Percentiles rank a stretch among this genome's conserved stretches.
These are phyloP conservation scores for Neofusicoccum cordaticola DNA, from an alignment of 2,329 filamentous ascomycete species.

Conservation along the genomic window DNA sequence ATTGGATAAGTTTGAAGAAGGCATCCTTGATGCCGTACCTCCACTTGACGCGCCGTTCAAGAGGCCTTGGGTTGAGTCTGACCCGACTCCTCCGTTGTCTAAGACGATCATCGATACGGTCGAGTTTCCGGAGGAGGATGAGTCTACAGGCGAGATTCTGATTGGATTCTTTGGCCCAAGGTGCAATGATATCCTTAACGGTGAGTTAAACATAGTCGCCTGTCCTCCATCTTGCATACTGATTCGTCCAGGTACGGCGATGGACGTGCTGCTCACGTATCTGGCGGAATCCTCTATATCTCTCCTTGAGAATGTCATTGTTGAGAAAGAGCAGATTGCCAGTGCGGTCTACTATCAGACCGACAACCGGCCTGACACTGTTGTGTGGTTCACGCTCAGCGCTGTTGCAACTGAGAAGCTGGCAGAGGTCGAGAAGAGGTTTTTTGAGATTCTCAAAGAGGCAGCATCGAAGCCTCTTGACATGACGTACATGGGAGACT, in stretches of 20 bases:
- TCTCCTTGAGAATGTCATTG: slow-evolving; percentile 83
- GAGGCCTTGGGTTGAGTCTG: slow-evolving; percentile 87
- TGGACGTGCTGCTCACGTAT: slow-evolving; percentile 80
- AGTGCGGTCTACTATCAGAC: slow-evolving; percentile 79
- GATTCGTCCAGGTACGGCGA: slow-evolving; percentile 56
- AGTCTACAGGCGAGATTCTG: slow-evolving; percentile 83
- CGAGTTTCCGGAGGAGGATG: slow-evolving; percentile 94
- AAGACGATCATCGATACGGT: slow-evolving; percentile 74
- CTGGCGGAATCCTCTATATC: slow-evolving; percentile 91
- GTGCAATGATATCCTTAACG: slow-evolving; percentile 66
- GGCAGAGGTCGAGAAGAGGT: slow-evolving; percentile 75
- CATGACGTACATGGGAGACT: slow-evolving; percentile 86
- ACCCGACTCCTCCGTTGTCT: slow-evolving; percentile 68
- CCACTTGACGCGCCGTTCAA: slow-evolving; percentile 71
- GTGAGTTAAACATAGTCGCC: slow-evolving; percentile 20
- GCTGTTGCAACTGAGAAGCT: slow-evolving; percentile 86
- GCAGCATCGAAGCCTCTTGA: slow-evolving; percentile 78
- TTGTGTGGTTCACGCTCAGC: slow-evolving; percentile 82
- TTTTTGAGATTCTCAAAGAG: slow-evolving; percentile 79
- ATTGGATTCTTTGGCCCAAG: slow-evolving; percentile 85
- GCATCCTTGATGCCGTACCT: slow-evolving; percentile 80
- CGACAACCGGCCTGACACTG: slow-evolving; percentile 74
- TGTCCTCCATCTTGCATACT: not conserved
- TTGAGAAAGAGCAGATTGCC: slow-evolving; percentile 88
- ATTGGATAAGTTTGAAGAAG: slow-evolving; percentile 82